Conservation (phyloP, 2,329 filamentous ascomycete genomes). For the Aspergillus vadensis region DNA sequence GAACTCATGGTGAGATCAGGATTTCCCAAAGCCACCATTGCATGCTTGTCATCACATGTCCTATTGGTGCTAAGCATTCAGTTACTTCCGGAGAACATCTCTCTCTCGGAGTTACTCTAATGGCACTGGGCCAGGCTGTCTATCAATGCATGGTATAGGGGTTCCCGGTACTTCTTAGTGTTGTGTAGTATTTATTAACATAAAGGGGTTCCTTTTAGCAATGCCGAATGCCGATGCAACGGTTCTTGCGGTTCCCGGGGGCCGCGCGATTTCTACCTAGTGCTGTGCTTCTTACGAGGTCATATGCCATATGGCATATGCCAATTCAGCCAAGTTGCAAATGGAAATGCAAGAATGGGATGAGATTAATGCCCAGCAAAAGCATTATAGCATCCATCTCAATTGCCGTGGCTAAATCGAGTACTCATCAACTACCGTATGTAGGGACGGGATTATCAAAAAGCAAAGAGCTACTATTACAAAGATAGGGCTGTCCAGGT, state of each 20-base stretch:
- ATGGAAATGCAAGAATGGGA: slow-evolving; percentile 1
- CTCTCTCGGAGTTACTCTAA: not conserved
- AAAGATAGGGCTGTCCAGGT: too few relatives aligned
- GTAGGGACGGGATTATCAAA: too few relatives aligned
- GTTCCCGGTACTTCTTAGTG: not conserved
- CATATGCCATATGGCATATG: not conserved
- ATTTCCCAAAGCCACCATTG: not conserved
- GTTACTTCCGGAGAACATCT: too few relatives aligned
- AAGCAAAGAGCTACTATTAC: too few relatives aligned
- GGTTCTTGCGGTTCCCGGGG: not conserved
- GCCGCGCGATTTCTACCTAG: not conserved
- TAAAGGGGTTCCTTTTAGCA: not conserved
- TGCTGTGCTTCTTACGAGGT: not conserved
- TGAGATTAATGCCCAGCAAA: not conserved
- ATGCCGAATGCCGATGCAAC: slow-evolving; percentile 1
- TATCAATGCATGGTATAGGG: not conserved
- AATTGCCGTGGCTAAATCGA: too few relatives aligned
- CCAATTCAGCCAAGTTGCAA: not conserved
- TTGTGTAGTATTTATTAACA: not conserved
- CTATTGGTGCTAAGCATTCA: not conserved
- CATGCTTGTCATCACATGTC: too few relatives aligned
- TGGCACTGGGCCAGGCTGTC: not conserved
- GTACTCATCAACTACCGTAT: too few relatives aligned
- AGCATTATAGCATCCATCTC: too few relatives aligned
- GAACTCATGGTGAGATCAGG: not conserved